Evolutionary conservation across 1,284 basidiomycete species (phyloP), one percentile per base, ranked within the genome.

Genomic region (Trametes polyzona): DNA sequence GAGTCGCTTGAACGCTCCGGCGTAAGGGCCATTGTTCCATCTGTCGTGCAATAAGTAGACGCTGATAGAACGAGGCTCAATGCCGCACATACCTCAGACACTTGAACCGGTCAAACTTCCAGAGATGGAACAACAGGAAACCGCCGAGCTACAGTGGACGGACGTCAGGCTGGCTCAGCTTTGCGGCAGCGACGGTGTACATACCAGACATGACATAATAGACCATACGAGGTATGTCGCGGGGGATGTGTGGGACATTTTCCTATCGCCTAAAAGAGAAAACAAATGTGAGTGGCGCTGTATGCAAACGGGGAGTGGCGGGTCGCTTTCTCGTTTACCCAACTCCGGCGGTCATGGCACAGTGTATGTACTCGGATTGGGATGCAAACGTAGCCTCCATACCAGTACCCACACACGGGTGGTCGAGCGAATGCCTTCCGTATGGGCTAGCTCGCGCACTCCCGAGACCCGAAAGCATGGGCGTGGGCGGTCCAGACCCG

Each of bases 51-150:
- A 12, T 30, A 1, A 32, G 14, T 7, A 21, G 8, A 12, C 1
- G 2, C 1, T 12, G n/a, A 24, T 23, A 21, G 19, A 4, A 3
- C 27, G 19, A n/a, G 17, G 16, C n/a, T 36, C 11, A 7, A n/a
- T 6, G 19, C 7, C n/a, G 26, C 19, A 68, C 81, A 64, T 62
- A 88, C 88, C 67, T 82, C 43, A 91, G 69, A 69, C 88, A 91
- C 63, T 79, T 83, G 75, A 92, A 92, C 48, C 80, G 78, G 69
- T 92, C 89, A 68, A 88, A 92, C 4, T 84, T 86, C 86, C 87
- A 92, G 37, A 92, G 71, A 67, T 92, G 89, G 65, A 82, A 87
- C 2, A 90, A 23, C 5, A 90, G 75, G 68, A 92, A 90, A 4
- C 65, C 61, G 4, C 79, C 81, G 4, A 90, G 74, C 88, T 91